Base-by-base conservation (phyloP, 2,329 filamentous ascomycete species). In the Phaeophleospora eucalypticola region DNA sequence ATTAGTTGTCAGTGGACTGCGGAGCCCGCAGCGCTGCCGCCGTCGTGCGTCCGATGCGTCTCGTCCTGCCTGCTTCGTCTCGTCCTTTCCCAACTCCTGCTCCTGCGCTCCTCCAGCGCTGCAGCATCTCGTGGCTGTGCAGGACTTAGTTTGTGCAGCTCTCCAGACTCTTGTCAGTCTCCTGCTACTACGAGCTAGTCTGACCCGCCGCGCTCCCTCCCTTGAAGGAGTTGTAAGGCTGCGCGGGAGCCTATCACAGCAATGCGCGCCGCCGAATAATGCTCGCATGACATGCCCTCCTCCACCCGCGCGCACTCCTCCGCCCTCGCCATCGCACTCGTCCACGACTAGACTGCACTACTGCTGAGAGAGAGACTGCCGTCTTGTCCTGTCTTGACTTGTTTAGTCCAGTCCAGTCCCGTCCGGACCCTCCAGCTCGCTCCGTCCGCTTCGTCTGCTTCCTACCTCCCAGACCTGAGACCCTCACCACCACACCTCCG, bases 211-310 rank as follows among this genome's bases (percentile, higher is more conserved):
- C 24, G 12, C 6, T 29, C 6, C 24, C 24, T 12, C 7, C 24
- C 24, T 6, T 6, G 24, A 7, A 12, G 24, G 24, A 29, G 24
- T 29, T 29, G 52, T 52, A 51, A 44, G 49, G 53, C 53, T 55
- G 53, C 12, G 24, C 24, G 24, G 24, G 24, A 29, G 24, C 7
- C 24, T 29, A 29, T 29, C 24, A 29, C 24, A 29, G 24, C 24
- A 7, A 29, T 12, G n/a, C n/a, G n/a, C 14, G 15, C 44, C 49
- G 46, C 51, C 46, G 45, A 54, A 51, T 48, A 47, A 41, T 49
- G 46, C 52, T 49, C 50, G 52, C 52, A 51, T 53, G 45, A 52
- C 41, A 40, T 43, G 43, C 40, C 24, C 24, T 29, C 24, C 24
- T 29, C 24, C 24, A 7, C 6, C 24, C 24, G 12, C 24, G 7